A percentile compares a stretch with the other conserved stretches of the same genome.
phyloP scores from a whole-genome alignment of 1,284 basidiomycete species.

The Coniferiporia sulphurascens region DNA sequence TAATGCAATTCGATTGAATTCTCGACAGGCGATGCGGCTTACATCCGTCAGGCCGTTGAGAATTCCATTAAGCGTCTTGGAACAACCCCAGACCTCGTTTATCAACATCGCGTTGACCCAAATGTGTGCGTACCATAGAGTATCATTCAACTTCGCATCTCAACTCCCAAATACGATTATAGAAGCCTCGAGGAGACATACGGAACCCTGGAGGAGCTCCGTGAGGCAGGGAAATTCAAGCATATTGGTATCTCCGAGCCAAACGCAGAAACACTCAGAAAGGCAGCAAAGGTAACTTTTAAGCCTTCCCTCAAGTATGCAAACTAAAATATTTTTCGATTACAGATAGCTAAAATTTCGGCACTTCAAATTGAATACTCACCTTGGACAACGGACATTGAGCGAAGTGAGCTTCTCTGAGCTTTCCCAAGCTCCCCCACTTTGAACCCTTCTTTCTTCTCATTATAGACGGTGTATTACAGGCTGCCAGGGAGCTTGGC shows the following conservation, averaged over 20 bases:
- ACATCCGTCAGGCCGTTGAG: slow-evolving; percentile 16
- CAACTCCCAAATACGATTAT: neutral
- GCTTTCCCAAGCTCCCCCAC: neutral
- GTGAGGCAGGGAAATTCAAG: slow-evolving; percentile 31
- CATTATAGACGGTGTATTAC: slow-evolving; percentile 17
- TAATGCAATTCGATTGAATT: neutral
- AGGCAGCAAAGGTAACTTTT: slow-evolving; percentile 19
- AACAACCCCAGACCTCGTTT: slow-evolving; percentile 18
- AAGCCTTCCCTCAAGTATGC: neutral
- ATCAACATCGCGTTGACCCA: slow-evolving; percentile 20
- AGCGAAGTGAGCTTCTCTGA: slow-evolving; percentile 13
- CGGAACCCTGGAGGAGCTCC: slow-evolving; percentile 17
- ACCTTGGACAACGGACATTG: slow-evolving; percentile 21
- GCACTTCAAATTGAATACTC: slow-evolving; percentile 30
- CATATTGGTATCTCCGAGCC: slow-evolving; percentile 37
- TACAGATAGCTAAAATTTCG: slow-evolving; percentile 26
- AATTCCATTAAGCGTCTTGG: slow-evolving; percentile 18
- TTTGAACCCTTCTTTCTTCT: neutral
- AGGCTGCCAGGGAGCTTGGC: slow-evolving; percentile 20
- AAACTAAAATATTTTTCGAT: neutral
- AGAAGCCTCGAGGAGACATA: slow-evolving; percentile 22
- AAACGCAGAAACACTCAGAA: slow-evolving; percentile 27
- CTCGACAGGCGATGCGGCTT: slow-evolving; percentile 15
- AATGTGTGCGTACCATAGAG: slow-evolving; percentile 12
- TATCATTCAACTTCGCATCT: neutral